Conservation (phyloP, 179 eudicot species). For the Beta macrorhiza region DNA sequence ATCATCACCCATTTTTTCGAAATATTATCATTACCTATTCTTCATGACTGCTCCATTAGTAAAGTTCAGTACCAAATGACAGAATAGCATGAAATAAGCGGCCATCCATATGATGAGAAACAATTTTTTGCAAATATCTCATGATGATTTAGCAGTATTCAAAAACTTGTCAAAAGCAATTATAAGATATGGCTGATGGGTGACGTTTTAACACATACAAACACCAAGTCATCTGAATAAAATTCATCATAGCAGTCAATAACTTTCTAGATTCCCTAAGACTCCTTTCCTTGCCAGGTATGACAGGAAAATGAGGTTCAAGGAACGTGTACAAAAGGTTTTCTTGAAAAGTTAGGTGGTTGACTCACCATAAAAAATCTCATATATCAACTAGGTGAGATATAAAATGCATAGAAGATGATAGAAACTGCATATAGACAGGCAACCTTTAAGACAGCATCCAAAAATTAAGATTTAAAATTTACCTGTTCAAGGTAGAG, state of each 20-base stretch:
- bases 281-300: background rate
- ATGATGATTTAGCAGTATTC: background rate
- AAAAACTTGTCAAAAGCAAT: background rate
- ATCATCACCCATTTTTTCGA: no score
- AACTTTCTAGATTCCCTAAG: background rate
- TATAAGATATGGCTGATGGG: background rate
- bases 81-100: background rate
- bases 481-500: slow-evolving; percentile 85
- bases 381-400: slow-evolving; percentile 2
- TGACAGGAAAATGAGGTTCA: background rate
- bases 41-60: background rate
- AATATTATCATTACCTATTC: no score
- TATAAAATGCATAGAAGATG: background rate
- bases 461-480: background rate
- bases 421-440: background rate
- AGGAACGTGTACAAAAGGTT: background rate
- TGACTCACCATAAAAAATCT: background rate
- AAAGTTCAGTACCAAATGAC: background rate
- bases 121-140: background rate
- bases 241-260: background rate
- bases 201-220: background rate
- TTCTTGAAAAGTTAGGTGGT: background rate
- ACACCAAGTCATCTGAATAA: background rate
- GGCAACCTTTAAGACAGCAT: background rate
- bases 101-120: background rate